These are phyloP conservation scores for Fusarium sp. DNA, from an alignment of 2,329 filamentous ascomycete species.

Conservation along the genomic window DNA sequence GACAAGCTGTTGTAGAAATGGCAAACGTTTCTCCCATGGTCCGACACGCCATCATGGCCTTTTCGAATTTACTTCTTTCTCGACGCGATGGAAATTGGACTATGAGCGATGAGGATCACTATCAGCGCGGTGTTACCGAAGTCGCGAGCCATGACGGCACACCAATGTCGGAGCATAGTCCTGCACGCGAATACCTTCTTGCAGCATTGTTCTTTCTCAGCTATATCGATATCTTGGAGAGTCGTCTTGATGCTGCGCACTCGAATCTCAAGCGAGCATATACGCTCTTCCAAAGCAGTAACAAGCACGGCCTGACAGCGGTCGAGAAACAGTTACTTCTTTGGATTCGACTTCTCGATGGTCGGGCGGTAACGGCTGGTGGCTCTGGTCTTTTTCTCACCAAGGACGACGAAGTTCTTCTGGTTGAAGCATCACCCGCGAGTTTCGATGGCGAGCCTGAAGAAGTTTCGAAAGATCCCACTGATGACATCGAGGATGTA, in stretches of 20 bases:
- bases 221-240: slow-evolving; percentile 63
- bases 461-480: slow-evolving; percentile 37
- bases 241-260: slow-evolving; percentile 59
- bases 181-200: slow-evolving; percentile 56
- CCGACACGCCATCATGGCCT: slow-evolving; percentile 61
- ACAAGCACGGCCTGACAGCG: slow-evolving; percentile 51
- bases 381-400: slow-evolving; percentile 65
- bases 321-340: slow-evolving; percentile 62
- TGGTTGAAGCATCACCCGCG: slow-evolving; percentile 57
- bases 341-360: slow-evolving; percentile 67
- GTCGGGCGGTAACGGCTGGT: slow-evolving; percentile 65
- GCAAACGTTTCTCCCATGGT: slow-evolving; percentile 60
- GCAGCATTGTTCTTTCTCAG: slow-evolving; percentile 65
- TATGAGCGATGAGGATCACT: slow-evolving; percentile 53
- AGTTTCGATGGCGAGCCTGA: slow-evolving; percentile 51
- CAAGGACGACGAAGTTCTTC: slow-evolving; percentile 59
- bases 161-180: slow-evolving; percentile 47
- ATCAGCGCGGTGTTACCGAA: slow-evolving; percentile 52
- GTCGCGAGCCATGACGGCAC: slow-evolving; percentile 43
- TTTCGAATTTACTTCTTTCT: slow-evolving; percentile 59
- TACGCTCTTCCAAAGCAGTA: slow-evolving; percentile 56
- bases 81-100: slow-evolving; percentile 49
- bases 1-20: slow-evolving; percentile 61
- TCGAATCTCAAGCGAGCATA: slow-evolving; percentile 63
- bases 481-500: slow-evolving; percentile 60